phyloP scores from a whole-genome alignment of 1,284 basidiomycete genomes.

The Trichosporon sp. region DNA sequence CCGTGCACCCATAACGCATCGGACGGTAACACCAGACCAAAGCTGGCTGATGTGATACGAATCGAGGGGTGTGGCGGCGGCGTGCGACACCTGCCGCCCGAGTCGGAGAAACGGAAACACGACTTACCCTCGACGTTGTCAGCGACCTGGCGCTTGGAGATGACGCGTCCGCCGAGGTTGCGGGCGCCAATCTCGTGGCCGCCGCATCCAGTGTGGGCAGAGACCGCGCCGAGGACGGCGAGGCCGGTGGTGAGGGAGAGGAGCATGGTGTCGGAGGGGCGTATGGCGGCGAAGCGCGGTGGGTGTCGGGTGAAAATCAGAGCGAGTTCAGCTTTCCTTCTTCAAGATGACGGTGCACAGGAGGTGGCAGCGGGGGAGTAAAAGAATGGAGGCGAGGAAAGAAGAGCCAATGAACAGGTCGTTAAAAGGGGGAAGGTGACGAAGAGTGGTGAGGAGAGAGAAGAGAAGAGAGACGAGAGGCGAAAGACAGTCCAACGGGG shows the following conservation, averaged over 20 bases:
- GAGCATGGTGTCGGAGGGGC: neutral
- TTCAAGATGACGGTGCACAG: neutral
- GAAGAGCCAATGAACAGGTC: conserved; percentile 3
- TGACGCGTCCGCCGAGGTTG: neutral
- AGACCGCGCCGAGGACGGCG: conserved; percentile 7
- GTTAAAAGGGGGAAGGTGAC: neutral
- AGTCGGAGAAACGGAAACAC: neutral
- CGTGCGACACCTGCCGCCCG: neutral
- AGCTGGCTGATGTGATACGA: neutral
- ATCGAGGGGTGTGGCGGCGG: neutral
- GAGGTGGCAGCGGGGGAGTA: neutral
- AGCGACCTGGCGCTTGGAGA: conserved; percentile 10
- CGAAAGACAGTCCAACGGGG: neutral
- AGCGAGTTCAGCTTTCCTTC: conserved; percentile 2
- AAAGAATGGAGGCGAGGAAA: neutral
- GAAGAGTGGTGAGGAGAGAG: neutral
- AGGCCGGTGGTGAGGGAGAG: neutral
- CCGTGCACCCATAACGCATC: neutral
- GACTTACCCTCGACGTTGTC: conserved; percentile 3
- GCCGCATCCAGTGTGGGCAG: conserved; percentile 13
- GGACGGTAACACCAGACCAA: neutral
- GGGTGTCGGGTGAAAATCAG: neutral
- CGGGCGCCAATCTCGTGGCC: conserved; percentile 15
- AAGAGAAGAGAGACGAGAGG: neutral
- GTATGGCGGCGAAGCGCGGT: neutral